These are phyloP conservation scores for Trichoderma erinaceum DNA, from an alignment of 495 filamentous ascomycete species.

Conservation along the genomic window DNA sequence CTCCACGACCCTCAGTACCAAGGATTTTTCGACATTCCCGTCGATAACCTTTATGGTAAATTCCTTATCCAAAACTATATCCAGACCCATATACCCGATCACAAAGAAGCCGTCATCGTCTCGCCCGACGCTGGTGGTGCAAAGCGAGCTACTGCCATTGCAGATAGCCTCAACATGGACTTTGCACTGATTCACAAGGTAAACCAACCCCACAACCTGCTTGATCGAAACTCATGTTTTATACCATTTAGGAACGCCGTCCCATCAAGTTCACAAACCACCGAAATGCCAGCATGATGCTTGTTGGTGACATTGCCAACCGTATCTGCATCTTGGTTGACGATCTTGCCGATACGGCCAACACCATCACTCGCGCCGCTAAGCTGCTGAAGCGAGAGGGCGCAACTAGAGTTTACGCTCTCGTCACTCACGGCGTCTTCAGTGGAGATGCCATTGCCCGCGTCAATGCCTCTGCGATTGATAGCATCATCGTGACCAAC, in stretches of 20 bases:
- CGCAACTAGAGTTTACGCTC: slow-evolving; percentile 76
- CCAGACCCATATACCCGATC: slow-evolving; percentile 76
- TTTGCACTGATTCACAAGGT: slow-evolving; percentile 99
- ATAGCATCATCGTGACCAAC: slow-evolving; percentile 91
- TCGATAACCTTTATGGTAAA: slow-evolving; percentile 91
- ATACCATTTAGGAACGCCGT: slow-evolving; percentile 70
- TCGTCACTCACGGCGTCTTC: slow-evolving; percentile 90
- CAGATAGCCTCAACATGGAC: slow-evolving; percentile 82
- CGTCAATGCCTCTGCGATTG: slow-evolving; percentile 83
- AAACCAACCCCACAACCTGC: slow-evolving; percentile 30
- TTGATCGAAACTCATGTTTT: slow-evolving; percentile 32
- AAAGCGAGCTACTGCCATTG: slow-evolving; percentile 94
- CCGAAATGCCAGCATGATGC: slow-evolving; percentile 97
- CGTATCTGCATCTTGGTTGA: slow-evolving; percentile 86
- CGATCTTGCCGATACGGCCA: slow-evolving; percentile 90
- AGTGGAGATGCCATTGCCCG: slow-evolving; percentile 91
- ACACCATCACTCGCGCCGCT: slow-evolving; percentile 94
- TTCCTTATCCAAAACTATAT: slow-evolving; percentile 88
- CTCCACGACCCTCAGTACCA: slow-evolving; percentile 98
- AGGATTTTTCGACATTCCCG: slow-evolving; percentile 96
- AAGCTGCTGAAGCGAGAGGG: slow-evolving; percentile 94
- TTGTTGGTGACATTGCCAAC: slow-evolving; percentile 80
- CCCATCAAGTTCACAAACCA: slow-evolving; percentile 89
- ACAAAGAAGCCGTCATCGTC: slow-evolving; percentile 83
- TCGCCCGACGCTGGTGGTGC: slow-evolving; percentile 95